phyloP scores from a whole-genome alignment of 1,139 yeast species.

The Nakaseomyces nivariensis region DNA sequence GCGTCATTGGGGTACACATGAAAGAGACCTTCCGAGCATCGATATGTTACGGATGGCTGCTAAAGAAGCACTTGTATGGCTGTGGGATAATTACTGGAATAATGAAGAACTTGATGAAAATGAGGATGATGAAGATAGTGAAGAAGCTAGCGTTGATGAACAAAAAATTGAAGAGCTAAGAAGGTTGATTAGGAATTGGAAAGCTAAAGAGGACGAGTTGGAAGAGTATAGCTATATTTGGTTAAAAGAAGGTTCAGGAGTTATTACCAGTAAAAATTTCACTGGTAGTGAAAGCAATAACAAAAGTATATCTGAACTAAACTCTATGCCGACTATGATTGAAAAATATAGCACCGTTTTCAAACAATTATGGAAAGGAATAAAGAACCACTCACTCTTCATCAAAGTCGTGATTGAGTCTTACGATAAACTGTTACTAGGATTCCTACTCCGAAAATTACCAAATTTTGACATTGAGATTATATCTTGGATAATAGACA shows the following conservation, averaged over 20 bases:
- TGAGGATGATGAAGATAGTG: slow-evolving; percentile 25
- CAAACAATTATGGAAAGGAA: slow-evolving; percentile 18
- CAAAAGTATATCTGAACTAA: not conserved
- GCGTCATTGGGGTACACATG: slow-evolving; percentile 90
- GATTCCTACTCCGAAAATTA: slow-evolving; percentile 12
- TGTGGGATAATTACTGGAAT: slow-evolving; percentile 66
- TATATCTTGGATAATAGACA: slow-evolving; percentile 13
- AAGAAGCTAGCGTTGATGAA: slow-evolving; percentile 14
- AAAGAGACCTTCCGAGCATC: slow-evolving; percentile 56
- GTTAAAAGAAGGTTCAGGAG: slow-evolving; percentile 8
- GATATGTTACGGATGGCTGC: slow-evolving; percentile 53
- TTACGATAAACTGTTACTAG: slow-evolving; percentile 11
- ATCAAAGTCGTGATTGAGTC: slow-evolving; percentile 10
- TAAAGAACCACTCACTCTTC: slow-evolving; percentile 8
- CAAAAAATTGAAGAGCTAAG: slow-evolving; percentile 2
- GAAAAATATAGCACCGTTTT: slow-evolving; percentile 10
- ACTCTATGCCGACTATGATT: slow-evolving; percentile 6
- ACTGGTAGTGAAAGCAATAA: slow-evolving; percentile 4
- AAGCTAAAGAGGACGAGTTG: slow-evolving; percentile 25
- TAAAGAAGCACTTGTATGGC: slow-evolving; percentile 62
- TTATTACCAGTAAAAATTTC: slow-evolving; percentile 20
- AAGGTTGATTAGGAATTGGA: slow-evolving; percentile 9
- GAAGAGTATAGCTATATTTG: slow-evolving; percentile 26
- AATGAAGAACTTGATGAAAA: slow-evolving; percentile 24
- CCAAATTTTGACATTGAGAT: slow-evolving; percentile 17